Evolutionary conservation across 2,329 filamentous ascomycete species (phyloP), one percentile per base, ranked within the genome.

Genomic region (Elsinoe arachidis): DNA sequence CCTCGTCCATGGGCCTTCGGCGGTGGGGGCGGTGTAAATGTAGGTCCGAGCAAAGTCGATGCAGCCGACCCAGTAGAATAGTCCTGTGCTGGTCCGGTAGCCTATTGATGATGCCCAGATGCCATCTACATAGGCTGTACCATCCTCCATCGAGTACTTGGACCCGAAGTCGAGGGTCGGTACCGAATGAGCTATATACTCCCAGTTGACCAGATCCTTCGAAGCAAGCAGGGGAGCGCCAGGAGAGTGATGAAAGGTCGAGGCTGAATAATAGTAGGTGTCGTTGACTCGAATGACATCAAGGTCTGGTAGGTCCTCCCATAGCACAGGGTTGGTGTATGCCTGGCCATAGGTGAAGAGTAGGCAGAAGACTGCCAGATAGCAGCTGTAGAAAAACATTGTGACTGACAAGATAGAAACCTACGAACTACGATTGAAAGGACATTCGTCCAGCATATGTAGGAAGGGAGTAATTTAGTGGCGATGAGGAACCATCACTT

Each of bases 1-100:
- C 46, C 73, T 68, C 10, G 60, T 70, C 77, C 77, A 80, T 0
- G 75, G 74, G 0, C 74, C 76, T 1, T 69, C 68, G 3, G 70
- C 70, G 9, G 67, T 65, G 2, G 67, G 52, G 0, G 80, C 72
- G 0, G 79, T 80, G 62, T 77, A 84, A 35, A 84, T 68, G 63
- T 80, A 81, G 0, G 80, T 80, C 7, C 73, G 72, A 33, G 71
- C 68, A 52, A 72, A 76, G 41, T 79, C 73, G 55, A 80, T 70
- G 61, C 80, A 83, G 1, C 80, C 81, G 7, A 80, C 73, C 80
- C 80, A 83, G 68, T 82, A 81, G 66, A 75, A 84, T 1, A 70
- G 68, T 1, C 73, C 70, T 26, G 73, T 76, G 33, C 74, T 77
- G 49, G 73, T 62, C 5, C 78, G 74, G 64, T 82, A 82, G 3